Evolutionary conservation across 2,329 filamentous ascomycete species (phyloP).

Genomic region (Phialophora verrucosa): DNA sequence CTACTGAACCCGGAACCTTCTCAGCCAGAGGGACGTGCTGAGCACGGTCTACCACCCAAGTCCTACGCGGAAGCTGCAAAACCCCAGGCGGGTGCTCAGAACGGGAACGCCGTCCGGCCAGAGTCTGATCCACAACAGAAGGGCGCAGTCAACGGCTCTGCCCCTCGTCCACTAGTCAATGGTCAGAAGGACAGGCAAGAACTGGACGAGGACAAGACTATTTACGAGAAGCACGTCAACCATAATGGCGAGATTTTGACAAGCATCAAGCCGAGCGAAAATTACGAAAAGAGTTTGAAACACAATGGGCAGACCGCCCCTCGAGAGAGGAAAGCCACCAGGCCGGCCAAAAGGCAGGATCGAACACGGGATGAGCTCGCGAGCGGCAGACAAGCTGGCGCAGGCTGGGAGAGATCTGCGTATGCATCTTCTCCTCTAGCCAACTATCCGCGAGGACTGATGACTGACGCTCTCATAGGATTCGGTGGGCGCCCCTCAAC

Average conservation of each 20-base stretch:
- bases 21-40: conserved; percentile 42
- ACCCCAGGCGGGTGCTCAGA: conserved; percentile 21
- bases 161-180: conserved; percentile 25
- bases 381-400: conserved; percentile 59
- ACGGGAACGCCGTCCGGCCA: background rate
- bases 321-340: conserved; percentile 44
- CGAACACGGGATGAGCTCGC: conserved; percentile 47
- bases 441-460: background rate
- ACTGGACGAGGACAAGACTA: conserved; percentile 40
- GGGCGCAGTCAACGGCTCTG: conserved; percentile 19
- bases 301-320: conserved; percentile 43
- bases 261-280: conserved; percentile 50
- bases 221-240: conserved; percentile 54
- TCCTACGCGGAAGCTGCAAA: conserved; percentile 48
- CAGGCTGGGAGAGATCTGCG: conserved; percentile 59
- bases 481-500: conserved; percentile 83
- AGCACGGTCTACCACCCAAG: conserved; percentile 46
- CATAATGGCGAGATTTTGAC: conserved; percentile 53
- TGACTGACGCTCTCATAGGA: conserved; percentile 52
- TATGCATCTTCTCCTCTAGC: conserved; percentile 37
- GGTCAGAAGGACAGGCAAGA: conserved; percentile 27
- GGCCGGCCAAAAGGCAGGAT: conserved; percentile 27
- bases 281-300: conserved; percentile 46
- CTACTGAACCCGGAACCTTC: conserved; percentile 43
- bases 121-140: background rate